These are phyloP conservation scores for Massarina eburnea DNA, from an alignment of 2,329 filamentous ascomycete species.

Conservation along the genomic window DNA sequence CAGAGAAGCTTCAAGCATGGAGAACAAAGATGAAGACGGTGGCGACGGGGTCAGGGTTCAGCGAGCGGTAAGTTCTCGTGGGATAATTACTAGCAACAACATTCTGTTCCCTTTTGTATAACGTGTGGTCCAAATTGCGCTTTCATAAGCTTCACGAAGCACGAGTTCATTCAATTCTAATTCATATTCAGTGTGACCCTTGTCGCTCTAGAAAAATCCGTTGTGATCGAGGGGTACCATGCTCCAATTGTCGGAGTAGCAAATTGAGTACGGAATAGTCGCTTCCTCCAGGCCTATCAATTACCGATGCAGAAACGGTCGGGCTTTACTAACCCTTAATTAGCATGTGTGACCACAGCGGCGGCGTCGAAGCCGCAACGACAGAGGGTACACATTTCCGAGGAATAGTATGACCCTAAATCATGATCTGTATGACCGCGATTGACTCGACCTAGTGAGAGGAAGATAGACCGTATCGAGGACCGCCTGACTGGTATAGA, in stretches of 20 bases:
- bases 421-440: neutral
- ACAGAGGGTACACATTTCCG: conserved; percentile 40
- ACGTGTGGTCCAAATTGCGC: too few relatives aligned
- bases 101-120: conserved; percentile 10
- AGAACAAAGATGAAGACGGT: conserved; percentile 31
- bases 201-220: conserved; percentile 40
- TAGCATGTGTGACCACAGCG: conserved; percentile 33
- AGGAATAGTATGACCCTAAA: conserved; percentile 36
- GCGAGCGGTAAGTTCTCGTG: conserved; percentile 31
- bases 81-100: neutral
- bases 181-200: conserved; percentile 41
- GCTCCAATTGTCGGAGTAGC: conserved; percentile 41
- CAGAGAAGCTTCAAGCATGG: conserved; percentile 20
- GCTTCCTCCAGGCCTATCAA: neutral
- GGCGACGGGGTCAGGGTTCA: conserved; percentile 30
- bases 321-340: conserved; percentile 1
- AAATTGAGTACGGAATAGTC: conserved; percentile 30
- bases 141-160: too few relatives aligned
- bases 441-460: conserved; percentile 44
- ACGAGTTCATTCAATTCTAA: too few relatives aligned
- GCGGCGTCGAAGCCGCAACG: conserved; percentile 33
- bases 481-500: conserved; percentile 54
- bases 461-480: conserved; percentile 57
- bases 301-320: too few relatives aligned
- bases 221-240: conserved; percentile 36